Evolutionary conservation across 371 early-diverging fungal species (phyloP), one percentile per base, ranked within the genome.

Genomic region (Rhizomucor miehei): DNA sequence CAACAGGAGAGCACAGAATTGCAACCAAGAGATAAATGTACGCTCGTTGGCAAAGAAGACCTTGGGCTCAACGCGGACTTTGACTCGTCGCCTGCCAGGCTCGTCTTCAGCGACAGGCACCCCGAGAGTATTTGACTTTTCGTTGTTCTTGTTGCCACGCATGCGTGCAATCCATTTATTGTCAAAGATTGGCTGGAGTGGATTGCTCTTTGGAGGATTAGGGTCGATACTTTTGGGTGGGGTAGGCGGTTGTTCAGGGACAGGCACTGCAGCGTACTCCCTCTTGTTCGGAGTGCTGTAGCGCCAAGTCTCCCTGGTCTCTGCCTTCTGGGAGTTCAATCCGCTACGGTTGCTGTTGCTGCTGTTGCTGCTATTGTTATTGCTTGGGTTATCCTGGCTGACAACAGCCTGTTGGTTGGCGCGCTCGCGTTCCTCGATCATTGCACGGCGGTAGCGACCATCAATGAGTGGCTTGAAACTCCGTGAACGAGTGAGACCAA

Each of bases 31-130:
- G 48, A 99, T 77, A 75, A 99, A 99, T 3, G 99, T 99, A 48
- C 99, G 82, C 75, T 99, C 99, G 70, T 99, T 99, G 51, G 99
- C 99, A 80, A 99, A 99, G 74, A 89, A 98, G 21, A 95, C 95
- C 76, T 99, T 99, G 52, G 99, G 99, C 63, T 99, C 99, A 1
- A 96, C 89, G 23, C 97, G 86, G 35, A 92, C 89, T 3, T 59
- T 59, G 48, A 58, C 61, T 44, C 51, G 54, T 14, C 56, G 50
- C 16, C 56, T 29, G 49, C 43, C 78, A 46, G 19, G 35, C 14
- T n/a, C 40, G 40, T 51, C 52, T 37, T 45, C 56, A 52, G 57
- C 59, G 11, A 45, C 60, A 1, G 52, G 35, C 3, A 21, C 41
- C 16, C 52, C 62, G 3, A 52, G 14, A 13, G 13, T 23, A 20